Conservation (phyloP, 2,329 filamentous ascomycete species). For the Zasmidium citrigriseum region DNA sequence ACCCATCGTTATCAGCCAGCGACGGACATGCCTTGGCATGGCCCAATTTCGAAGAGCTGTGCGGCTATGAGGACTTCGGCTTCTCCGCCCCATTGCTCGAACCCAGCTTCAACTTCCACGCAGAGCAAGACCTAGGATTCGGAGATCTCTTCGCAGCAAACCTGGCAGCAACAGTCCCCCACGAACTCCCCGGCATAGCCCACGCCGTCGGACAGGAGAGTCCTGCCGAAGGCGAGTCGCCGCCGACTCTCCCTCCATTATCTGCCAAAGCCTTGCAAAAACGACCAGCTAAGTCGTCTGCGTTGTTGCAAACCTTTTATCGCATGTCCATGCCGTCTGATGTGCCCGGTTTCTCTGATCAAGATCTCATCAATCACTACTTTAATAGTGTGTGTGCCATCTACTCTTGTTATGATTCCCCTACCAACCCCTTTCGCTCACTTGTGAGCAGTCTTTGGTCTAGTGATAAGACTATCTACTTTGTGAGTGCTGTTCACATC, state of each 20-base stretch:
- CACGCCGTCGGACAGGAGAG: background rate
- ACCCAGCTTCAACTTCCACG: background rate
- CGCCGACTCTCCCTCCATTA: background rate
- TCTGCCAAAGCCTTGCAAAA: background rate
- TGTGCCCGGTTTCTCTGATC: conserved; percentile 35
- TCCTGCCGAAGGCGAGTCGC: background rate
- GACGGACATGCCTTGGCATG: background rate
- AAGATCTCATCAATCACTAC: conserved; percentile 61
- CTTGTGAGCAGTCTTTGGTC: conserved; percentile 59
- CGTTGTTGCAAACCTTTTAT: conserved; percentile 26
- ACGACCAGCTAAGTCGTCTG: background rate
- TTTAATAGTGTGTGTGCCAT: conserved; percentile 63
- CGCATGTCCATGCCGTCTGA: conserved; percentile 24
- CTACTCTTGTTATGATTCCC: conserved; percentile 66
- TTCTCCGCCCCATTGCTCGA: conserved; percentile 1
- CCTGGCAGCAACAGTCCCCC: background rate
- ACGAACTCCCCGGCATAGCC: background rate
- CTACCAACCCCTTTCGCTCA: conserved; percentile 62
- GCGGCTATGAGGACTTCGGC: conserved; percentile 8
- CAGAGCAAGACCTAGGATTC: background rate
- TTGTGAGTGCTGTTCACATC: background rate
- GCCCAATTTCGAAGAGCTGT: conserved; percentile 9
- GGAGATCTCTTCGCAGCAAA: background rate
- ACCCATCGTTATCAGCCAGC: background rate
- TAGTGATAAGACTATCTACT: conserved; percentile 50